Base-by-base conservation (phyloP, 148 eudicot species). In the Silene latifolia region DNA sequence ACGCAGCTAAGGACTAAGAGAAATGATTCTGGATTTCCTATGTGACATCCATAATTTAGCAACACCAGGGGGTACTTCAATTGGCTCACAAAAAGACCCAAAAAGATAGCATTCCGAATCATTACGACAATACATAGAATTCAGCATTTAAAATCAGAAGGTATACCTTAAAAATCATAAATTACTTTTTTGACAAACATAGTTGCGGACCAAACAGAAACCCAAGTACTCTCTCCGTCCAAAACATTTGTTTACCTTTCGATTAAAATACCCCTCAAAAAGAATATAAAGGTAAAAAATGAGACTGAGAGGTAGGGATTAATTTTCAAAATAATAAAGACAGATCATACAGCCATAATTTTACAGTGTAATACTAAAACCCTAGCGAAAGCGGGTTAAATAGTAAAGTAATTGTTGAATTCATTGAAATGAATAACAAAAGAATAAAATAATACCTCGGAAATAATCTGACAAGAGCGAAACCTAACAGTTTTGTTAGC, bases 391-490 rank as follows among this genome's bases (percentile, higher is more conserved):
- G 27, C 51, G 29, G 13, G 0, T 6, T 8, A 74, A 65, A 48
- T 5, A 63, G 13, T 51, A 4, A 2, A 13, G 56, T 51, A 12
- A 3, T 27, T 12, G 15, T 46, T 3, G 0, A 70, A 48, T 9
- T 29, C 5, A 47, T 44, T 69, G 7, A 21, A 21, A 62, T 11
- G n/a, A 25, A 39, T n/a, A 23, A 71, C 11, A 20, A 23, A 65
- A 5, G n/a, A 8, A 24, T 46, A 27, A 32, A 3, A 32, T 17
- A 5, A 3, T 72, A 92, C 98, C 98, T 90, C 96, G 15, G 96
- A 88, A 74, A 87, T 83, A 7, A 92, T 83, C 84, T 92, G 96
- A 67, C 93, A 90, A 11, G 93, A 85, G 61, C 96, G 84, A 79
- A 88, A 88, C 77, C 98, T 83, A 8, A 86, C 90, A 8, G 89